These are phyloP conservation scores for Ceratopteris richardii DNA, from an alignment of 75 land plant genomes.

Conservation along the genomic window DNA sequence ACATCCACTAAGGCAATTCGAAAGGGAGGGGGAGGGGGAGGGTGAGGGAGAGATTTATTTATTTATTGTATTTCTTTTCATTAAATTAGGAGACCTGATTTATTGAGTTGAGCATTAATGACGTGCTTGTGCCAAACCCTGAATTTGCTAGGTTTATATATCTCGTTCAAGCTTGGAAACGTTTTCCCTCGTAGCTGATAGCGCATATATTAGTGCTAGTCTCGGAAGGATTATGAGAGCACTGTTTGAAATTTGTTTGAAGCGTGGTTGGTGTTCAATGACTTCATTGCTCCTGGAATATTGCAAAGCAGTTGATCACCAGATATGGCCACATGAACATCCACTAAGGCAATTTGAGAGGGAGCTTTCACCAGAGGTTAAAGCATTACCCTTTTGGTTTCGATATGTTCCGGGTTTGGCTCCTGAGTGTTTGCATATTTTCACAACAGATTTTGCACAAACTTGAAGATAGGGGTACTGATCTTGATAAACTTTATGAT, in stretches of 20 bases:
- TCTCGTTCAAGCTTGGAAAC: slow-evolving; percentile 70
- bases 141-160: slow-evolving; percentile 57
- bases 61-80: too few species aligned
- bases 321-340: slow-evolving; percentile 96
- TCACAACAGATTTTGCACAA: slow-evolving; percentile 66
- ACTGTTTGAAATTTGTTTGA: slow-evolving; percentile 89
- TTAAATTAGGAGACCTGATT: too few species aligned
- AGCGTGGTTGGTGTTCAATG: slow-evolving; percentile 95
- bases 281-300: slow-evolving; percentile 71
- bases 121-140: too few species aligned
- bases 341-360: slow-evolving; percentile 89
- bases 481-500: slow-evolving; percentile 69
- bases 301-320: slow-evolving; percentile 98
- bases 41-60: too few species aligned
- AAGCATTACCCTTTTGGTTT: too few species aligned
- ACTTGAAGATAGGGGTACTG: slow-evolving; percentile 77
- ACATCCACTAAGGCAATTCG: slow-evolving; percentile 95
- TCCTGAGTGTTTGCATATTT: too few species aligned
- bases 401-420: too few species aligned
- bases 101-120: too few species aligned
- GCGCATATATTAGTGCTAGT: slow-evolving; percentile 93
- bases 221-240: slow-evolving; percentile 96
- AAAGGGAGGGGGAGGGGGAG: too few species aligned
- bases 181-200: slow-evolving; percentile 88
- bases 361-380: slow-evolving; percentile 68